Evolutionary conservation across 345 rosid genomes (phyloP).

Genomic region (Eucalyptus erythrocorys): DNA sequence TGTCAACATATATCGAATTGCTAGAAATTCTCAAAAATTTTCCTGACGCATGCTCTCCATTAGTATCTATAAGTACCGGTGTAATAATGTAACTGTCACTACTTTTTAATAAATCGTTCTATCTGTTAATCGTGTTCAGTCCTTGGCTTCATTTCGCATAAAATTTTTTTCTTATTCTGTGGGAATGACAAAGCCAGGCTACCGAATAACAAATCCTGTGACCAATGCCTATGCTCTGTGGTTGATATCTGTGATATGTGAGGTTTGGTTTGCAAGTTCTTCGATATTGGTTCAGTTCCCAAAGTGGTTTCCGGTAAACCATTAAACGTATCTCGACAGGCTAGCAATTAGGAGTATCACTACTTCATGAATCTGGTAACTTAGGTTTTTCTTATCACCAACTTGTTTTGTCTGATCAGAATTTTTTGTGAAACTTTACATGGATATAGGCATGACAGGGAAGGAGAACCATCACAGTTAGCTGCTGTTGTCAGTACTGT

Average conservation of each 20-base stretch:
- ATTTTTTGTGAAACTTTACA: background rate
- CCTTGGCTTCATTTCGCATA: background rate
- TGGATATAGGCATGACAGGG: constrained; percentile 51
- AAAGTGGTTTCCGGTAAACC: constrained; percentile 83
- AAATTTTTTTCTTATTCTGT: background rate
- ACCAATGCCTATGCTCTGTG: constrained; percentile 71
- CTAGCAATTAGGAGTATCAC: constrained; percentile 46
- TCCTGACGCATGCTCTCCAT: background rate
- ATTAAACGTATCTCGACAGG: constrained; percentile 81
- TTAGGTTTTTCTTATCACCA: background rate
- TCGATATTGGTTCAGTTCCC: constrained; percentile 97
- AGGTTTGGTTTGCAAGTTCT: constrained; percentile 90
- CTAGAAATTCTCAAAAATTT: background rate
- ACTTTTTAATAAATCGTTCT: background rate
- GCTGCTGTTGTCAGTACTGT: constrained; percentile 94
- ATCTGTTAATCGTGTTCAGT: background rate
- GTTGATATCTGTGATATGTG: constrained; percentile 89
- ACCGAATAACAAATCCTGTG: constrained; percentile 83
- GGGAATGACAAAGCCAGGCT: constrained; percentile 86
- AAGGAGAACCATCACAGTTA: constrained; percentile 70
- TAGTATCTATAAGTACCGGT: background rate
- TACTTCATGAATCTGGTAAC: background rate
- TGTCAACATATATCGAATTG: background rate
- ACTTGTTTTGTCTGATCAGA: background rate
- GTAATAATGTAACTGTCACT: background rate